These are phyloP conservation scores for Alternaria arborescens DNA, from an alignment of 2,329 filamentous ascomycete genomes.

Conservation along the genomic window DNA sequence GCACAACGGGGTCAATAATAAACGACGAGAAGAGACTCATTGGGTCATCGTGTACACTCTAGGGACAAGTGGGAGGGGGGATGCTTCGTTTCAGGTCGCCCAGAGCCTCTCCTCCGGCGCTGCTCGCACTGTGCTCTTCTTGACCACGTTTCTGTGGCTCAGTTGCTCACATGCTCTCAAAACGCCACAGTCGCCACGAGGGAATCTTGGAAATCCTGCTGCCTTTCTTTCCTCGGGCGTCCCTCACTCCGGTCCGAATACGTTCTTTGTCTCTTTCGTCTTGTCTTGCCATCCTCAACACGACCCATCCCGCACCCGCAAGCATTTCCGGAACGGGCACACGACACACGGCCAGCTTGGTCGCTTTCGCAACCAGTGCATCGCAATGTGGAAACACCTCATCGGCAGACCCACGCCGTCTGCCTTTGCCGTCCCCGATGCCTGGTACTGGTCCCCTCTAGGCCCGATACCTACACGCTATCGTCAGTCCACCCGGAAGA, in stretches of 20 bases:
- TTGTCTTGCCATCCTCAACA: conserved; percentile 6
- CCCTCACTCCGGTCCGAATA: conserved; percentile 10
- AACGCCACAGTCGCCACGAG: conserved; percentile 19
- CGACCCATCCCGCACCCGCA: conserved; percentile 8
- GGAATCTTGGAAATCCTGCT: conserved; percentile 1
- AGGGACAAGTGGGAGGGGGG: conserved; percentile 1
- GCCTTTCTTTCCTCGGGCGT: not conserved
- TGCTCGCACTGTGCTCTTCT: conserved; percentile 22
- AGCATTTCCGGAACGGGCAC: conserved; percentile 15
- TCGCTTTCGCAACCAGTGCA: not conserved
- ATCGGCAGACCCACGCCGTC: conserved; percentile 4
- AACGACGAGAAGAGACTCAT: conserved; percentile 54
- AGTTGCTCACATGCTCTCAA: conserved; percentile 16
- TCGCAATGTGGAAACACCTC: not conserved
- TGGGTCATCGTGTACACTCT: conserved; percentile 27
- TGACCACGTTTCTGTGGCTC: conserved; percentile 18
- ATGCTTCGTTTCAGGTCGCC: not conserved
- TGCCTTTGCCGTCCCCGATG: not conserved
- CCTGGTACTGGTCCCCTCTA: conserved; percentile 5
- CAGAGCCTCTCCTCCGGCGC: conserved; percentile 8
- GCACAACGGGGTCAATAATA: conserved; percentile 52
- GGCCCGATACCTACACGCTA: conserved; percentile 6
- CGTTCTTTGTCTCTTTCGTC: conserved; percentile 12
- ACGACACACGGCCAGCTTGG: not conserved
- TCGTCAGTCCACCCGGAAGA: conserved; percentile 4